Evolutionary conservation across 139 green algal species (phyloP).

Genomic region (Chlamydomonas eustigma): DNA sequence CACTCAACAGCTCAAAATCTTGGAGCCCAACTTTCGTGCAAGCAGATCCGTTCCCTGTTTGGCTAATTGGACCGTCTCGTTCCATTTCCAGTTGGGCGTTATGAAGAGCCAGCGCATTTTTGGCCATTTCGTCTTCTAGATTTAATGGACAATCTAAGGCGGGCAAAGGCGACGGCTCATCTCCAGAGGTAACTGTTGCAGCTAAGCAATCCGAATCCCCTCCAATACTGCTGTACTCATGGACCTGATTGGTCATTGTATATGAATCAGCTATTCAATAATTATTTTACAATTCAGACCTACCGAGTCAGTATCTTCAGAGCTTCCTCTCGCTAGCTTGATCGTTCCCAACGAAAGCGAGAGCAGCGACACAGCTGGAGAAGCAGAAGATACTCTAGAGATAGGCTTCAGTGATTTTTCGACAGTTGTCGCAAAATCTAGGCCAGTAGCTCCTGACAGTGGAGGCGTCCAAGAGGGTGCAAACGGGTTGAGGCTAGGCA

Average conservation of each 20-base stretch:
- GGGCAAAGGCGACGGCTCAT: neutral
- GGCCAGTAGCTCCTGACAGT: neutral
- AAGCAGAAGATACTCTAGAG: neutral
- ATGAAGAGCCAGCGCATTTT: neutral
- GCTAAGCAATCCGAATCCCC: neutral
- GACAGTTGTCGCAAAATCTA: neutral
- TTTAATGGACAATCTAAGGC: neutral
- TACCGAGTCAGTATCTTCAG: neutral
- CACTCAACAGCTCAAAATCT: conserved; percentile 90
- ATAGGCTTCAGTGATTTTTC: neutral
- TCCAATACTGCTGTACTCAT: neutral
- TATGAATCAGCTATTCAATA: neutral
- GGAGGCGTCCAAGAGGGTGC: neutral
- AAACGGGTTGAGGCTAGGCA: neutral
- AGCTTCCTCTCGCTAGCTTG: neutral
- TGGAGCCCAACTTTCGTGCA: conserved; percentile 51
- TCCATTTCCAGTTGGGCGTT: conserved; percentile 2
- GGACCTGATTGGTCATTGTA: neutral
- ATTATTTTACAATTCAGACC: too few relatives aligned
- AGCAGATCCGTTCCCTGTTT: neutral
- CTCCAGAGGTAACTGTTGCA: neutral
- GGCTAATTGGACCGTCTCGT: neutral
- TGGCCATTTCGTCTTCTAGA: neutral
- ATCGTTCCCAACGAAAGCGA: neutral
- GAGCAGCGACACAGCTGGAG: neutral